phyloP scores from a whole-genome alignment of 163 green algal species.

The Chloromonas sp. region DNA sequence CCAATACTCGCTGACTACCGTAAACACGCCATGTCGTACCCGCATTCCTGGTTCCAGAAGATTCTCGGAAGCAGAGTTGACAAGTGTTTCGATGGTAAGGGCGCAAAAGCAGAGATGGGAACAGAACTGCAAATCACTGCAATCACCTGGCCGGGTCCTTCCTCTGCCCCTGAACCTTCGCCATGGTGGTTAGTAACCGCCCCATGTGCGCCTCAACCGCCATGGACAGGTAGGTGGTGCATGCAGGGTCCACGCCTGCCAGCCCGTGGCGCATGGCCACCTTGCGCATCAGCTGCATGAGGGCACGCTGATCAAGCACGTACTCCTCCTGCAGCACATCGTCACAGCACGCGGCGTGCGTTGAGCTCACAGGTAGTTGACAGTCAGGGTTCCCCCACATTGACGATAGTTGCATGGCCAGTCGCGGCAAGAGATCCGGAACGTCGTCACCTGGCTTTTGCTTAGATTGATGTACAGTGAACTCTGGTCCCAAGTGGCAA shows the following conservation, averaged over 20 bases:
- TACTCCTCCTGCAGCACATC: conserved; percentile 8
- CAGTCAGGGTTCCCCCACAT: neutral
- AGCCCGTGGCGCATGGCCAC: neutral
- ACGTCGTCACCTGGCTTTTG: neutral
- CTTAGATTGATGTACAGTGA: neutral
- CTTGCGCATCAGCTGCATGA: neutral
- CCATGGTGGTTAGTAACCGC: conserved; percentile 4
- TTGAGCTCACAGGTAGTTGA: neutral
- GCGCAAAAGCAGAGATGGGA: no score
- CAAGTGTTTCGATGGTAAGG: no score
- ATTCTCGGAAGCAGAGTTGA: no score
- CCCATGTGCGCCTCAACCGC: conserved; percentile 9
- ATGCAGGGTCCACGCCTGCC: conserved; percentile 5
- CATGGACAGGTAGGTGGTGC: neutral
- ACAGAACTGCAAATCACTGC: no score
- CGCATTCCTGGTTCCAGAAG: no score
- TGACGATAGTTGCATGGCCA: neutral
- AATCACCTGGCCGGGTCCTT: neutral
- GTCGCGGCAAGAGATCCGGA: no score
- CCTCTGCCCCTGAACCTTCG: neutral
- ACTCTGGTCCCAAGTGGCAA: neutral
- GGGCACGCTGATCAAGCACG: neutral
- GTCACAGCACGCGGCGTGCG: neutral
- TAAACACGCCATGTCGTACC: no score
- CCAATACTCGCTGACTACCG: no score